Base-by-base conservation (phyloP, 2,329 filamentous ascomycete species). In the Cladosporium sp. region DNA sequence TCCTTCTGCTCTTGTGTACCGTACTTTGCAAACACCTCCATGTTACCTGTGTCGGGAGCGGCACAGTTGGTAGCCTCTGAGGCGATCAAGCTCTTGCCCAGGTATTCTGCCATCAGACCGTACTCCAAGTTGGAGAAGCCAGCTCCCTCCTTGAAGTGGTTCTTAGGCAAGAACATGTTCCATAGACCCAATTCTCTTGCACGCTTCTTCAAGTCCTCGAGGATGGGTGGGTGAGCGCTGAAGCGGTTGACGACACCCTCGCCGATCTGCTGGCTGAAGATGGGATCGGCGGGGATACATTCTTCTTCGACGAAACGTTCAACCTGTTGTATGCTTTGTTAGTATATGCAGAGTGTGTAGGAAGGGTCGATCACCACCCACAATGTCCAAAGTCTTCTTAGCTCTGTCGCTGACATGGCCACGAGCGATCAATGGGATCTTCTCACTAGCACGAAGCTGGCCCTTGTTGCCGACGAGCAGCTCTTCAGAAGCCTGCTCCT, bases 111-210 rank as follows among this genome's bases (percentile, higher is more conserved):
- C 93, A 98, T 99, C 73, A 99, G 82, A 14, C 93, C 95, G 77
- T 99, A 99, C 81, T 99, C 95, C 68, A 99, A 84, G 80, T 98
- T 99, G 67, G 89, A 92, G 82, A 92, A 97, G 37, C 95, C 95
- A 28, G 94, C 93, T 1, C 93, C 96, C 82, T 97, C 92, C 78
- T 90, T 92, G 85, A 97, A 98, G 81, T 97, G 93, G 73, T 89
- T 93, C 82, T 91, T 94, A 70, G 95, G 92, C 72, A 99, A 81
- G 84, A 99, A 99, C 89, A 99, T 91, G 81, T 99, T 99, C 95
- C 95, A 99, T 55, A 99, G 84, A 1, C 94, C 95, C 29, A 97
- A 85, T 72, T 90, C 85, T 75, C 85, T 86, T 53, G 94, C 95
- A 78, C 93, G 91, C 70, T 81, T 83, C 85, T 98, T 98, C 72